Conservation (phyloP, 495 filamentous ascomycete genomes). For the Neurospora discreta region DNA sequence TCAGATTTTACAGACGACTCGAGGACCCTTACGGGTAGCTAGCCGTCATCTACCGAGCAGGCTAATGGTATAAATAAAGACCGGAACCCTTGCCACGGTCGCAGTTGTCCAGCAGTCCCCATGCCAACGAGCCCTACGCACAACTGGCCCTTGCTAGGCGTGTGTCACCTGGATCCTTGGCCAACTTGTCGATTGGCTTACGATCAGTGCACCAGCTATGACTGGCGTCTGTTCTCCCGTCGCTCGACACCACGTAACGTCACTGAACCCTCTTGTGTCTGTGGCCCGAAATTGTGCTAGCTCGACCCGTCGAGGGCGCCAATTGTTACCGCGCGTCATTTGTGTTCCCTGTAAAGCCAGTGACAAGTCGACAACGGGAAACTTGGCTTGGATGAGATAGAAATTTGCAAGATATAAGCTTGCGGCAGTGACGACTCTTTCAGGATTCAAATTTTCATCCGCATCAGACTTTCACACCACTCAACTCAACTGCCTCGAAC, state of each 20-base stretch:
- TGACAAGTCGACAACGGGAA: not conserved
- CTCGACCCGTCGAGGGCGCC: not conserved
- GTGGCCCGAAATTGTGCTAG: not conserved
- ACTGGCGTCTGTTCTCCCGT: not conserved
- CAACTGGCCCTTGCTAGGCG: not conserved
- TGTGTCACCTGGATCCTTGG: not conserved
- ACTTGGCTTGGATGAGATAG: not conserved
- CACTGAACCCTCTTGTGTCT: not conserved
- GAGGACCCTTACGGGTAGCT: not conserved
- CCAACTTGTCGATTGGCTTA: not conserved
- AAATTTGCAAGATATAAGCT: not conserved
- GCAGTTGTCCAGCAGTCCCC: not conserved
- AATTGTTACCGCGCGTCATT: not conserved
- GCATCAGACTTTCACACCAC: not conserved
- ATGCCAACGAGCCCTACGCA: not conserved
- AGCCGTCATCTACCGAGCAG: not conserved
- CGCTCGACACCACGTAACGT: not conserved
- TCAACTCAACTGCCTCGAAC: not conserved
- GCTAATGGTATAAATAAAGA: not conserved
- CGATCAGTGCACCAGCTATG: not conserved
- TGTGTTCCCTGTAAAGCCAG: not conserved
- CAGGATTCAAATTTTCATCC: not conserved
- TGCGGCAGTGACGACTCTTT: not conserved
- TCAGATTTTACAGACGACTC: not conserved
- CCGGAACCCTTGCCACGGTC: not conserved